Evolutionary conservation across 306 rosid species (phyloP), one percentile per base, ranked within the genome.

Genomic region (Hippophae rhamnoides): DNA sequence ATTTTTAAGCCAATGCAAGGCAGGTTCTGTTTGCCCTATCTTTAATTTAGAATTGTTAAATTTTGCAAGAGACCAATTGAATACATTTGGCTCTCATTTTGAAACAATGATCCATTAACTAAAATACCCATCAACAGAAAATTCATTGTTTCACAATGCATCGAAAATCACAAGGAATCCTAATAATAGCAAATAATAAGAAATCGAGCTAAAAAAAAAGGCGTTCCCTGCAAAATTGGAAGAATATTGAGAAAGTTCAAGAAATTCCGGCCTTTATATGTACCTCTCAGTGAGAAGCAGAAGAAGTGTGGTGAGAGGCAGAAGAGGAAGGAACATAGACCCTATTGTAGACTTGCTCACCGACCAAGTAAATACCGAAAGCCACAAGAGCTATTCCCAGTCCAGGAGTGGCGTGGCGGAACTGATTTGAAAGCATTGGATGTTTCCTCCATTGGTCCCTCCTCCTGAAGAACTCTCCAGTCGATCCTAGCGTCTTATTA

Each of bases 401-500:
- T 40, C 96, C 96, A 18, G 95, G 99, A 41, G 85, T 83, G 54
- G 96, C 99, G 69, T 92, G 95, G 14, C 90, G 87, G 7, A 88
- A 47, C 86, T 88, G 96, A 76, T 80, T 88, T 6, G 73, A 11
- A 0, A 88, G 77, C 96, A 68, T 78, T 3, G 99, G 99, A 27
- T 92, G 96, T 85, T 85, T 92, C 86, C 99, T 88, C 99, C 99
- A 92, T 49, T 47, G 84, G 52, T 92, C 99, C 72, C 94, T 88
- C 72, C 99, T 73, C 79, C 78, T 80, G 82, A 92, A 92, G 69
- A 92, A 88, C 76, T 92, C 97, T 52, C 74, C 94, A 0, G 95
- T 86, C 25, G 78, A 18, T 49, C 85, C 87, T 66, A 82, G 49
- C 11, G 79, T 52, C 69, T 69, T 75, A 8, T 43, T 57, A 7